Base-by-base conservation (phyloP, 345 rosid species). In the Citrus sp. region DNA sequence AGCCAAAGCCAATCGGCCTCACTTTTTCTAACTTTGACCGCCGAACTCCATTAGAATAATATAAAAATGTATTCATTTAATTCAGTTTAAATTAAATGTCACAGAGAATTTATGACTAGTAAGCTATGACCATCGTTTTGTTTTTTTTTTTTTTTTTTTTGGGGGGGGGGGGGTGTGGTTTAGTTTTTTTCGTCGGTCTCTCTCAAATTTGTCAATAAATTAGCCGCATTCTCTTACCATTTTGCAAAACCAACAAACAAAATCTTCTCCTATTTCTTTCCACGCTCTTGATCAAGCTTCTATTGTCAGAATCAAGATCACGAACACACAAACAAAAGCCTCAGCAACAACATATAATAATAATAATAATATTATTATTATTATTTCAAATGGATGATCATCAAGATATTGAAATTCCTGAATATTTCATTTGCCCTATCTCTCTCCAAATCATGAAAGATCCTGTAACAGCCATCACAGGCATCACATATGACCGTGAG, bases 371-470 rank as follows among this genome's bases (percentile, higher is more conserved):
- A 7, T 7, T 35, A 35, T 35, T 1, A 7, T 37, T 60, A n/a
- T 9, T 10, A 10, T 8, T 74, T 63, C 67, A 71, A 46, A 87
- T 84, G 79, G 90, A 83, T 46, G 51, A 46, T 13, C 51, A 46
- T 54, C 58, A 54, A 14, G 90, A 89, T 38, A 76, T 90, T 51
- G 94, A 94, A 75, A 72, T 91, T 32, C 98, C 95, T 9, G 80
- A 86, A n/a, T 92, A 83, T 75, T 94, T 92, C 76, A 74, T 85
- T 62, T 93, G 98, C 28, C 98, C 98, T 56, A 93, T 93, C 14
- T 94, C 97, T 70, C 87, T 94, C 7, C 91, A 92, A 59, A 88
- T 94, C 81, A 94, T 94, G 98, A 89, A 69, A 80, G 98, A 94
- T 78, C 98, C 98, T 0, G 98, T 94, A 13, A 94, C 91, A 0